Evolutionary conservation across 352 stramenopile species (phyloP).

Genomic region (Globisporangium emineosum): DNA sequence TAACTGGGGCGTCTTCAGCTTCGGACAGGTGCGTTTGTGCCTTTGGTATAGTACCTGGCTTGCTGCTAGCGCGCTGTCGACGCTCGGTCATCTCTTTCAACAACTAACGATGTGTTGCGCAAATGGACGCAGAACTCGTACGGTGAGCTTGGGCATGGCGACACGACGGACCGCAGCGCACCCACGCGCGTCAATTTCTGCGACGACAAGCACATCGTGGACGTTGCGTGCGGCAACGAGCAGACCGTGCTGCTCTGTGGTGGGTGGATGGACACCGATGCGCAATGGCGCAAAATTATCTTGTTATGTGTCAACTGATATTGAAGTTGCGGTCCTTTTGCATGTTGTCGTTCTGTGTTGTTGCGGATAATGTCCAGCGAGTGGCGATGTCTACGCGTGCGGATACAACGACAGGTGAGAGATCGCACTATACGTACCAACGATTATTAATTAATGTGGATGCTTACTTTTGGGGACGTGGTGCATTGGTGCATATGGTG

Average conservation of each 20-base stretch:
- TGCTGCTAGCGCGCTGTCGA: neutral
- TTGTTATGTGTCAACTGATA: neutral
- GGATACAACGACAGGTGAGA: constrained; percentile 91
- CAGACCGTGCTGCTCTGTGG: constrained; percentile 84
- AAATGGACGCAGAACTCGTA: constrained; percentile 80
- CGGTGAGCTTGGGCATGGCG: constrained; percentile 87
- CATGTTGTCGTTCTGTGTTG: neutral
- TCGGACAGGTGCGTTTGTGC: constrained; percentile 34
- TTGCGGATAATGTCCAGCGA: constrained; percentile 21
- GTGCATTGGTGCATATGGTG: neutral
- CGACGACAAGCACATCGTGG: constrained; percentile 47
- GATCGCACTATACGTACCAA: neutral
- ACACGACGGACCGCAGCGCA: constrained; percentile 62
- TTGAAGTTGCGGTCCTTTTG: neutral
- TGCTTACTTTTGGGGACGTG: neutral
- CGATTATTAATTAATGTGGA: neutral
- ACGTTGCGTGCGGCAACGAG: constrained; percentile 89
- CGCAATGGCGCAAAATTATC: neutral
- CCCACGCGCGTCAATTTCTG: constrained; percentile 47
- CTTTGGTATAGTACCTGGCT: neutral
- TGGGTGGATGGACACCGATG: constrained; percentile 20
- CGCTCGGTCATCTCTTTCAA: neutral
- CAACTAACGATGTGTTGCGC: neutral
- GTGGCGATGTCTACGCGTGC: constrained; percentile 83
- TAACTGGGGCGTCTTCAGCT: constrained; percentile 34